Evolutionary conservation across 1,284 basidiomycete genomes (phyloP).

Genomic region (Ganoderma lucidum): DNA sequence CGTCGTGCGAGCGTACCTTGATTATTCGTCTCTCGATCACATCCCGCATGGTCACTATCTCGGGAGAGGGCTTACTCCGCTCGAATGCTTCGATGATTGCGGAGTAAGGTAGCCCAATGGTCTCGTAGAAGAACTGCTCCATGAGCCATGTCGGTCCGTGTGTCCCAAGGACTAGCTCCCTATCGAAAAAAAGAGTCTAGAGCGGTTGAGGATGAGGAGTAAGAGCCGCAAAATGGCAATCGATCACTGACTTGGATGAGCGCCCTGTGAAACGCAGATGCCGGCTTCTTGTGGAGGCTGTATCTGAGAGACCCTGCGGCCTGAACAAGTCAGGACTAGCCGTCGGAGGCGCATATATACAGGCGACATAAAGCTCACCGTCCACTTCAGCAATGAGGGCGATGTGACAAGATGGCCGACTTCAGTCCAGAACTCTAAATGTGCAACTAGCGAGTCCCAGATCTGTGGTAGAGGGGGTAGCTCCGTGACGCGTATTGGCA

Average conservation of each 20-base stretch:
- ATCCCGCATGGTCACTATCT: slow-evolving; percentile 47
- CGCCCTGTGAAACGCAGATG: slow-evolving; percentile 67
- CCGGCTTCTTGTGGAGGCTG: slow-evolving; percentile 50
- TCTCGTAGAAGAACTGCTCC: slow-evolving; percentile 73
- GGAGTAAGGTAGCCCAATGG: slow-evolving; percentile 60
- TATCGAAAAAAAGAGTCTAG: slow-evolving; percentile 69
- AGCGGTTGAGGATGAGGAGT: slow-evolving; percentile 7
- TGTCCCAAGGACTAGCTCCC: slow-evolving; percentile 59
- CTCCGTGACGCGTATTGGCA: slow-evolving; percentile 73
- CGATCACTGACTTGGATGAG: slow-evolving; percentile 57
- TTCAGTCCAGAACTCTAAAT: slow-evolving; percentile 69
- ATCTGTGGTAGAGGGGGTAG: slow-evolving; percentile 58
- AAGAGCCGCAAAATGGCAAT: neutral
- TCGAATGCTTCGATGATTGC: slow-evolving; percentile 50
- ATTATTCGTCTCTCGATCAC: slow-evolving; percentile 60
- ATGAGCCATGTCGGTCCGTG: slow-evolving; percentile 62
- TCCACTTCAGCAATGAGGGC: slow-evolving; percentile 62
- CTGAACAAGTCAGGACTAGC: slow-evolving; percentile 42
- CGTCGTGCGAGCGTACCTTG: slow-evolving; percentile 49
- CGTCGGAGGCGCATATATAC: neutral
- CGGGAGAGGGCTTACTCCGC: slow-evolving; percentile 46
- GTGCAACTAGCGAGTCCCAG: slow-evolving; percentile 58
- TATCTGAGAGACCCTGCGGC: slow-evolving; percentile 57
- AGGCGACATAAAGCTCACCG: slow-evolving; percentile 50
- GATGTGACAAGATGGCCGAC: slow-evolving; percentile 54